Base-by-base conservation (phyloP, 768 basidiomycete species). In the Leccinellum luteum region DNA sequence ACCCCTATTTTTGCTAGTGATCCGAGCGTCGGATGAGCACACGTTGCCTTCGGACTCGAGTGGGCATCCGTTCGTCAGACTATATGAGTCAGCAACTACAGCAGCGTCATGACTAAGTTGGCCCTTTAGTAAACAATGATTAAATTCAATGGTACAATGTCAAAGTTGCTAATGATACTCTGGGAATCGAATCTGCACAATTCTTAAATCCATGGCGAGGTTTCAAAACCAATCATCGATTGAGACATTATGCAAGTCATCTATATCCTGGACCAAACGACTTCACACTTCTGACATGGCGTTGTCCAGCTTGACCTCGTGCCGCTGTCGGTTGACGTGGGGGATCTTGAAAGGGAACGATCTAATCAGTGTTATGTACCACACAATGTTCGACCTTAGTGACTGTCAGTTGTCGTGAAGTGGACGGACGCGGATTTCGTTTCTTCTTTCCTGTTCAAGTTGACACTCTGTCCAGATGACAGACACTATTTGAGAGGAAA, bases 391-490 rank as follows among this genome's bases (percentile, higher is more conserved):
- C 52, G 10, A 15, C 21, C 6, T 28, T 61, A 28, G 25, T 51
- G 31, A 48, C 51, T 4, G 31, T 58, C 31, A 52, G 15, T n/a
- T 3, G 51, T 52, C 12, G 54, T 51, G 32, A 50, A 30, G 4
- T 58, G 57, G 8, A 59, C 41, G 57, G 10, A 59, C 45, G 0
- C 54, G 48, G 34, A 56, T 27, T 23, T 51, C 44, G 13, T 30
- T 41, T 5, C 55, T 48, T n/a, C 30, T 48, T 0, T 64, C 63
- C 8, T 15, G 2, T 15, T n/a, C 14, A 31, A 6, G n/a, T 14
- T 4, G 19, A 9, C 13, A 8, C 45, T 47, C 30, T 30, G 6
- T 1, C 9, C 1, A 41, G 38, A 41, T 9, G 38, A 19, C 1
- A 25, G 28, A 0, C n/a, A 4, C 19, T 19, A 21, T 15, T 25